Evolutionary conservation across 164 flowering plant genomes (phyloP).

Genomic region (Santalum album): DNA sequence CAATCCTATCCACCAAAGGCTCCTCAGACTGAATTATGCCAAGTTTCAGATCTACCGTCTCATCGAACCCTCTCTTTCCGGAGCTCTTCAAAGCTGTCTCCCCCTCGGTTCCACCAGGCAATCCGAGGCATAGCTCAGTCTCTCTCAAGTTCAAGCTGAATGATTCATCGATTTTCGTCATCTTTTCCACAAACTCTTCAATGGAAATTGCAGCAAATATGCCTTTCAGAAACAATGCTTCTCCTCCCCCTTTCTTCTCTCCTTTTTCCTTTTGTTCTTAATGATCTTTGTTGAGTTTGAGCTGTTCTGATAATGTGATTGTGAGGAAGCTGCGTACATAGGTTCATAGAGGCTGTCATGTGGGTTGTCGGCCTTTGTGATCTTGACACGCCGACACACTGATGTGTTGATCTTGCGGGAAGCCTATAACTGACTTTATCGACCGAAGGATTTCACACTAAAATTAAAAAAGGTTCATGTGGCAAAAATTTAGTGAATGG

Average conservation of each 20-base stretch:
- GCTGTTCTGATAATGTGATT: too few relatives aligned
- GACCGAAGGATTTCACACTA: too few relatives aligned
- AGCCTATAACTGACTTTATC: too few relatives aligned
- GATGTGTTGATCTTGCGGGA: too few relatives aligned
- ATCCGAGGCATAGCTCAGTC: slow-evolving; percentile 55
- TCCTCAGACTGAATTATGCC: slow-evolving; percentile 37
- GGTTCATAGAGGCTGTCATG: slow-evolving; percentile 5
- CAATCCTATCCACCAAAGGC: slow-evolving; percentile 19
- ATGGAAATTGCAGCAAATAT: neutral
- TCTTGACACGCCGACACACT: slow-evolving; percentile 19
- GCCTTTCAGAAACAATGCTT: too few relatives aligned
- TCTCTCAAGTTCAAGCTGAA: slow-evolving; percentile 26
- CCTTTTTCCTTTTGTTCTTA: neutral
- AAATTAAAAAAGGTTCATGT: too few relatives aligned
- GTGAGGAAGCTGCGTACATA: too few relatives aligned
- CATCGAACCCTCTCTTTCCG: slow-evolving; percentile 54
- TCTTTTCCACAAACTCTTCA: too few relatives aligned
- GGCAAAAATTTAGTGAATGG: too few relatives aligned
- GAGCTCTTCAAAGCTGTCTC: slow-evolving; percentile 19
- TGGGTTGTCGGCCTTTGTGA: slow-evolving; percentile 1
- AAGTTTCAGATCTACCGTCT: slow-evolving; percentile 52
- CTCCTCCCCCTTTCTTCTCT: too few relatives aligned
- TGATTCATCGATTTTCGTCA: too few relatives aligned
- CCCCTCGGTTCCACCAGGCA: slow-evolving; percentile 26
- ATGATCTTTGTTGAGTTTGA: neutral